Percentiles rank a stretch among this genome's conserved stretches.
phyloP scores from a whole-genome alignment of 1,284 basidiomycete species.

The Moniliophthora roreri region DNA sequence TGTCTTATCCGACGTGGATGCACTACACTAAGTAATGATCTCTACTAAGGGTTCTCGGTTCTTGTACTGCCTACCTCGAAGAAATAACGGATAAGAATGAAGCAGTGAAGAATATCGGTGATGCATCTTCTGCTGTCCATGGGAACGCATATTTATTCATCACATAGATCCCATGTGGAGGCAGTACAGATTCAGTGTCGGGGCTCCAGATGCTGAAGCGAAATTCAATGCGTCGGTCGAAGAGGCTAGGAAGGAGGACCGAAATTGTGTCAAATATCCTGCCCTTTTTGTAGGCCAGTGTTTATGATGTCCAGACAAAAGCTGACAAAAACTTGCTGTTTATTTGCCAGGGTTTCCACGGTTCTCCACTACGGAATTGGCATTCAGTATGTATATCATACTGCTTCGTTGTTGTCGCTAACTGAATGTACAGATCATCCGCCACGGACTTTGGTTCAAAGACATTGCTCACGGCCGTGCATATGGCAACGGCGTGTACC shows the following conservation, averaged over 20 bases:
- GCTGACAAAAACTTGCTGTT: slow-evolving; percentile 2
- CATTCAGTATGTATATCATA: slow-evolving; percentile 49
- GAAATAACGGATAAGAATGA: slow-evolving; percentile 52
- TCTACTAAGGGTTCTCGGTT: slow-evolving; percentile 57
- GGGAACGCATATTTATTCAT: slow-evolving; percentile 1
- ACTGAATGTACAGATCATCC: slow-evolving; percentile 57
- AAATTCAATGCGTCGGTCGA: slow-evolving; percentile 48
- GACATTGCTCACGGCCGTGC: slow-evolving; percentile 49
- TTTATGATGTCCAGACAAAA: background rate
- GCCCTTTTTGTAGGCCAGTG: slow-evolving; percentile 51
- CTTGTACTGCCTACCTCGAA: slow-evolving; percentile 64
- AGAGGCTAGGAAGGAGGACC: slow-evolving; percentile 32
- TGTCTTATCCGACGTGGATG: slow-evolving; percentile 5
- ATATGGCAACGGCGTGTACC: slow-evolving; percentile 66
- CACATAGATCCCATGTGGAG: slow-evolving; percentile 42
- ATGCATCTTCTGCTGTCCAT: background rate
- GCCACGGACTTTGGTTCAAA: slow-evolving; percentile 64
- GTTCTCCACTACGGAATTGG: slow-evolving; percentile 60
- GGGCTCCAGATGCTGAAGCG: slow-evolving; percentile 64
- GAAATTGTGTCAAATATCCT: slow-evolving; percentile 46
- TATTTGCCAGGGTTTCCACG: slow-evolving; percentile 55
- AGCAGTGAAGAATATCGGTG: slow-evolving; percentile 50
- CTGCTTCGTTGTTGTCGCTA: background rate
- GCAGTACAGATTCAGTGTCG: slow-evolving; percentile 65
- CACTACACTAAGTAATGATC: background rate